Conservation (phyloP, 768 basidiomycete species). For the Lyophyllum atratum region DNA sequence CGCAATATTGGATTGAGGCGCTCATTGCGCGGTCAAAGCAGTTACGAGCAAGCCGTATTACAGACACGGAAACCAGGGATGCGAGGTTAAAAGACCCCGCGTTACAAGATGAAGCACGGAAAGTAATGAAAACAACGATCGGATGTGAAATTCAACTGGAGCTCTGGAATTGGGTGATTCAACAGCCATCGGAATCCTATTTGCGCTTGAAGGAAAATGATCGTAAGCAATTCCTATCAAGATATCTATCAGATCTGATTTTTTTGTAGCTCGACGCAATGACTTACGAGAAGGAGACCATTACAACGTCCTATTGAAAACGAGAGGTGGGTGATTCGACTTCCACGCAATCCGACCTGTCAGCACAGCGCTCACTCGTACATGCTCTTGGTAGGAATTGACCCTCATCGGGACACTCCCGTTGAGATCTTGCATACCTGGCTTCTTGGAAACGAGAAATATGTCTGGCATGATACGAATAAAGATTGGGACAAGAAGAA, state of each 20-base stretch:
- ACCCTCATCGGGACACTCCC: slow-evolving; percentile 21
- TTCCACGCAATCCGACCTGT: too few species aligned
- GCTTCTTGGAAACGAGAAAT: slow-evolving; percentile 38
- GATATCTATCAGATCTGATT: too few species aligned
- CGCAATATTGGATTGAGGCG: slow-evolving; percentile 26
- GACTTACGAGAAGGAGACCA: slow-evolving; percentile 21
- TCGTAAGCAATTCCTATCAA: too few species aligned
- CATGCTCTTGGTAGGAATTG: not conserved
- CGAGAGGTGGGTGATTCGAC: slow-evolving; percentile 16
- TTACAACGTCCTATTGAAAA: slow-evolving; percentile 23
- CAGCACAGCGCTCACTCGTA: not conserved
- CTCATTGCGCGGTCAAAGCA: slow-evolving; percentile 6
- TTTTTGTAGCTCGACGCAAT: too few species aligned
- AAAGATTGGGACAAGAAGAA: slow-evolving; percentile 21
- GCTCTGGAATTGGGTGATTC: slow-evolving; percentile 20
- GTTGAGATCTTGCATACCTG: slow-evolving; percentile 39
- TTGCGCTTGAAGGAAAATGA: not conserved
- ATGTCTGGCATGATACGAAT: slow-evolving; percentile 35
- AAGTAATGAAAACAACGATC: slow-evolving; percentile 10
- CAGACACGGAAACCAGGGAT: slow-evolving; percentile 1
- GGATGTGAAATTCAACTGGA: slow-evolving; percentile 18
- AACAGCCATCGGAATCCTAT: slow-evolving; percentile 16
- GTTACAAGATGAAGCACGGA: slow-evolving; percentile 3
- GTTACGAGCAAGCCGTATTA: not conserved
- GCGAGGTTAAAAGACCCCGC: not conserved